Conservation (phyloP, 345 rosid species). For the Pugionium dolabratum region DNA sequence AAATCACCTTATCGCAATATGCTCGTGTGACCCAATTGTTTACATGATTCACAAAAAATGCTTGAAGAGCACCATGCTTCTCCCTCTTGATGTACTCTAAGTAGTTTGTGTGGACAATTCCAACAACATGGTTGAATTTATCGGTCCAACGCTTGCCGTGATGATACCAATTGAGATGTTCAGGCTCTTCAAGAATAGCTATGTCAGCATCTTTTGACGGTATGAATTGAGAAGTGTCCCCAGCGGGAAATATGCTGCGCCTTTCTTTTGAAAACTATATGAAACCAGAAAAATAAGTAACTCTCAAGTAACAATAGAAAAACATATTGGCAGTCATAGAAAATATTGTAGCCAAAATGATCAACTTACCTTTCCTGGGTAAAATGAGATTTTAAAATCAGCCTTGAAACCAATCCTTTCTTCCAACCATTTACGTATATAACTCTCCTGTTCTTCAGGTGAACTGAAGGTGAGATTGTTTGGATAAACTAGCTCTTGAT, state of each 20-base stretch:
- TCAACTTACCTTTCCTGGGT: conserved; percentile 90
- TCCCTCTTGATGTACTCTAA: conserved; percentile 98
- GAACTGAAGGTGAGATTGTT: conserved; percentile 80
- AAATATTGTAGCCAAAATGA: conserved; percentile 8
- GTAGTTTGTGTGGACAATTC: conserved; percentile 96
- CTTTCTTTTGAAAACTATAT: conserved; percentile 83
- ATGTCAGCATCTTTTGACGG: conserved; percentile 89
- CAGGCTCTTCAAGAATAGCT: conserved; percentile 95
- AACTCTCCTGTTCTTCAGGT: conserved; percentile 92
- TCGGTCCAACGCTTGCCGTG: conserved; percentile 98
- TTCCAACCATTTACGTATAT: conserved; percentile 92
- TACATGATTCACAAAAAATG: conserved; percentile 90
- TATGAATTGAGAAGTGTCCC: conserved; percentile 91
- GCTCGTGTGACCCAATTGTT: conserved; percentile 93
- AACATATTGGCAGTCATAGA: not conserved
- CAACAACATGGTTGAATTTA: conserved; percentile 95
- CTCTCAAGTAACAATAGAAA: not conserved
- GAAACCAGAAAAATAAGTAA: conserved; percentile 27
- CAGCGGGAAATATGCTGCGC: conserved; percentile 94
- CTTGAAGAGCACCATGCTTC: conserved; percentile 90
- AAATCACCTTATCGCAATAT: conserved; percentile 76
- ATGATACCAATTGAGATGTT: conserved; percentile 96
- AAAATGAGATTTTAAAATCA: conserved; percentile 88
- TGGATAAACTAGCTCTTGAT: conserved; percentile 95
- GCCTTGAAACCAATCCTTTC: conserved; percentile 90